A percentile compares a stretch with the other conserved stretches of the same genome.
Conservation (phyloP, 306 rosid species). For the Cucumis sativus region DNA sequence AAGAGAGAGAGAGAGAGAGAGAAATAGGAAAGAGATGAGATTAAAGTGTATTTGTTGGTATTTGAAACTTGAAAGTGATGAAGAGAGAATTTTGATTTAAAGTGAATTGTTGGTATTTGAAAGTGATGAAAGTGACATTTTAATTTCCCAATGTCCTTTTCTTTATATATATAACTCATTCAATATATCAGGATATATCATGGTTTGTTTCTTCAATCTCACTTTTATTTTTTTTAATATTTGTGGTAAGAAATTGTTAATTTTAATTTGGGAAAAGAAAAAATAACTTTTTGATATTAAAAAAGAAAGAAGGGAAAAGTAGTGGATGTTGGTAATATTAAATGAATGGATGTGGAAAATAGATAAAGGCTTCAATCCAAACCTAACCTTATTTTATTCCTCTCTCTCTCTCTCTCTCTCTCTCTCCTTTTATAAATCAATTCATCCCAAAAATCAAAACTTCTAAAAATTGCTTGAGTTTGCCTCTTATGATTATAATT, state of each 20-base stretch:
- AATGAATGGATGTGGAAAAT: conserved; percentile 25
- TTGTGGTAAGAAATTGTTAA: neutral
- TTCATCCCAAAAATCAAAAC: neutral
- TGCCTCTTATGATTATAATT: no score
- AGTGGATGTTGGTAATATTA: conserved; percentile 13
- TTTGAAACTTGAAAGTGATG: neutral
- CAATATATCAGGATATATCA: neutral
- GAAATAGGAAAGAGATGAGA: neutral
- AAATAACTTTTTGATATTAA: neutral
- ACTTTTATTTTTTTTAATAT: neutral
- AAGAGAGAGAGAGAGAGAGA: neutral
- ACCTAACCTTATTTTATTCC: neutral
- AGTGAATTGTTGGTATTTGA: conserved; percentile 1
- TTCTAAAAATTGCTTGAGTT: no score
- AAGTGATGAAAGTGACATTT: neutral
- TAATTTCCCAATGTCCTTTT: neutral
- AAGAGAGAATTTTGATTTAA: neutral
- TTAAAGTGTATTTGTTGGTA: conserved; percentile 1
- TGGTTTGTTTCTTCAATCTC: neutral
- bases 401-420: neutral
- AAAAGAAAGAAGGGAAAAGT: neutral
- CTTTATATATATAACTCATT: neutral
- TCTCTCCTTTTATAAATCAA: neutral
- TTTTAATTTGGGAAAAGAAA: no score
- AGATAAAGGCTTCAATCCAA: conserved; percentile 6